phyloP scores from a whole-genome alignment of 345 rosid genomes.

The Hirschfeldia incana region DNA sequence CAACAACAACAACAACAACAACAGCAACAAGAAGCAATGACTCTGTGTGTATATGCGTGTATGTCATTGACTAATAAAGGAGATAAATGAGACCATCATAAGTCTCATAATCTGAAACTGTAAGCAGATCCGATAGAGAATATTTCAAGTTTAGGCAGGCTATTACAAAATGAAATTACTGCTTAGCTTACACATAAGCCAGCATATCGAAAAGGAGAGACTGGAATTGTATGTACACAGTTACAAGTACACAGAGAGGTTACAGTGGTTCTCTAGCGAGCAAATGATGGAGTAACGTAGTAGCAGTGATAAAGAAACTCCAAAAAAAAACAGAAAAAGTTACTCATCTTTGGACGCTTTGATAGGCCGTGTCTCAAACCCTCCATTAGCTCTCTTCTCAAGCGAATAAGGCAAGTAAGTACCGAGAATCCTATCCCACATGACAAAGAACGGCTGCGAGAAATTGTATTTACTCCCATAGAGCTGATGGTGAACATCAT shows the following conservation, averaged over 20 bases:
- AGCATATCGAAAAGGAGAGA: not conserved
- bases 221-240: slow-evolving; percentile 34
- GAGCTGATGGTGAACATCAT: slow-evolving; percentile 83
- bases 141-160: not conserved
- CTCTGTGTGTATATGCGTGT: not conserved
- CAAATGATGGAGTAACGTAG: slow-evolving; percentile 16
- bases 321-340: not conserved
- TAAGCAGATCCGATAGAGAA: slow-evolving; percentile 15
- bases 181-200: slow-evolving; percentile 27
- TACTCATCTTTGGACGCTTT: slow-evolving; percentile 53
- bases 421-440: slow-evolving; percentile 77
- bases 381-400: slow-evolving; percentile 66
- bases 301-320: slow-evolving; percentile 12
- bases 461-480: slow-evolving; percentile 77
- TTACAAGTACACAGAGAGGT: slow-evolving; percentile 23
- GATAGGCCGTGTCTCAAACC: slow-evolving; percentile 61
- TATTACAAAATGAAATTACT: slow-evolving; percentile 14
- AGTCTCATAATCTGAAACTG: not conserved
- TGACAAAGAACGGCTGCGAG: slow-evolving; percentile 77
- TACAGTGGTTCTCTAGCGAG: slow-evolving; percentile 17
- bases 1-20: not conserved
- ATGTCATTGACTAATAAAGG: not conserved
- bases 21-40: slow-evolving; percentile 26
- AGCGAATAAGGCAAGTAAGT: slow-evolving; percentile 77
- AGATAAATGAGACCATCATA: not conserved